These are phyloP conservation scores for Tetradesmus lagerheimii DNA, from an alignment of 139 green algal genomes.

Conservation along the genomic window DNA sequence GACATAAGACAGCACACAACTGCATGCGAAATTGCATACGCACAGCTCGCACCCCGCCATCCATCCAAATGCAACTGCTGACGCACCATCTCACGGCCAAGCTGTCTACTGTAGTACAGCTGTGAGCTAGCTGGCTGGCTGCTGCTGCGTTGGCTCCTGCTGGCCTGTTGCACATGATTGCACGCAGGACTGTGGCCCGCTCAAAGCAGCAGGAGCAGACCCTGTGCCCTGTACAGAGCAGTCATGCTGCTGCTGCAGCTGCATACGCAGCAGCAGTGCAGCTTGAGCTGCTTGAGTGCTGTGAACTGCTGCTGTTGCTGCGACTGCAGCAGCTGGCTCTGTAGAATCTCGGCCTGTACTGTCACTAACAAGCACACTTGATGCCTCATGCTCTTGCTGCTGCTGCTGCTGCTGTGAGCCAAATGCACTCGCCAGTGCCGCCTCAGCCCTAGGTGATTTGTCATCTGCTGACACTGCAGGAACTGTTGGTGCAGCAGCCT, in stretches of 20 bases:
- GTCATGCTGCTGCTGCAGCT: not conserved
- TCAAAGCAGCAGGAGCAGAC: not conserved
- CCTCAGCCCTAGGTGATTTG: not conserved
- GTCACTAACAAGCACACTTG: too few relatives aligned
- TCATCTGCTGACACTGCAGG: not conserved
- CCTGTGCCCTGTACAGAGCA: not conserved
- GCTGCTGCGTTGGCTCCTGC: not conserved
- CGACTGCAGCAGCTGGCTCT: not conserved
- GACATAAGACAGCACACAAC: too few relatives aligned
- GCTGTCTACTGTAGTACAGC: too few relatives aligned
- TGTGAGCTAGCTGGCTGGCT: not conserved
- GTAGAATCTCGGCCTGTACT: too few relatives aligned
- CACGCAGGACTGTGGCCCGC: not conserved
- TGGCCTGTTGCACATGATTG: not conserved
- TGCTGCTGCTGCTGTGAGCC: not conserved
- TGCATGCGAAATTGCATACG: too few relatives aligned
- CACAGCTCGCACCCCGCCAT: too few relatives aligned
- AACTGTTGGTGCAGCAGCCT: not conserved
- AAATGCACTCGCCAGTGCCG: not conserved
- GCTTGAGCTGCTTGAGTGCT: not conserved
- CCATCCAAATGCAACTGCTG: not conserved
- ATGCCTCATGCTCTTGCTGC: not conserved
- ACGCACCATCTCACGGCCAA: not conserved
- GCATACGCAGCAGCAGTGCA: not conserved
- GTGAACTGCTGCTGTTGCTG: not conserved